Conservation (phyloP, 2,329 filamentous ascomycete genomes). For the Rhynchosporium secalis region DNA sequence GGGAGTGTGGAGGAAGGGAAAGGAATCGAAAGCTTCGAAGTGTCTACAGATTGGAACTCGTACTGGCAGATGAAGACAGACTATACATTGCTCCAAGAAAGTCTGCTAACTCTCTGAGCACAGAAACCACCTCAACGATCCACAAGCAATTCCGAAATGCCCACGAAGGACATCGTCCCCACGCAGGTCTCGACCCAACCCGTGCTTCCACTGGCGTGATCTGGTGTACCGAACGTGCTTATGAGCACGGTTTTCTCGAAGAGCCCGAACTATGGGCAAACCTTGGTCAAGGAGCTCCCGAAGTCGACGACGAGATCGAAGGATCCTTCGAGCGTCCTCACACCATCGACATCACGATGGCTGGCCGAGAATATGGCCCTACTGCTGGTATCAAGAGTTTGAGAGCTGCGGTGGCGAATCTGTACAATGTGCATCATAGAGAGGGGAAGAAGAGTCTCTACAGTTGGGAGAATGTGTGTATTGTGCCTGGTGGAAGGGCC, state of each 20-base stretch:
- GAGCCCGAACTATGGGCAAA: conserved; percentile 86
- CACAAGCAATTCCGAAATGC: conserved; percentile 87
- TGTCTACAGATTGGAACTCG: background rate
- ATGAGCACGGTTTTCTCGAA: conserved; percentile 85
- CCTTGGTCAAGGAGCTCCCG: conserved; percentile 88
- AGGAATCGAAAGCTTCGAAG: background rate
- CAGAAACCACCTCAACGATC: conserved; percentile 80
- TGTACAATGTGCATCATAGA: conserved; percentile 93
- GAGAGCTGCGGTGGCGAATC: conserved; percentile 80
- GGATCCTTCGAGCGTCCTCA: conserved; percentile 84
- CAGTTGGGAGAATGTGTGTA: conserved; percentile 96
- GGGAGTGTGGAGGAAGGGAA: background rate
- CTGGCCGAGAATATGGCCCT: conserved; percentile 85
- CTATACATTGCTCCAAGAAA: background rate
- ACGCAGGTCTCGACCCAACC: conserved; percentile 85
- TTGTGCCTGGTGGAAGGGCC: conserved; percentile 89
- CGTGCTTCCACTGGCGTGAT: conserved; percentile 91
- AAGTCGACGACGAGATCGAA: conserved; percentile 89
- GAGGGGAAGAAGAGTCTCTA: conserved; percentile 86
- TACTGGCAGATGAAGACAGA: background rate
- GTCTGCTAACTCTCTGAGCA: conserved; percentile 1
- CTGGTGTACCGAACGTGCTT: conserved; percentile 86
- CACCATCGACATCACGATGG: conserved; percentile 74
- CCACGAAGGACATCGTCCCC: conserved; percentile 86
- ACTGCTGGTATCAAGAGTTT: conserved; percentile 92